Conservation (phyloP, 2,329 filamentous ascomycete species). For the Septoria linicola region DNA sequence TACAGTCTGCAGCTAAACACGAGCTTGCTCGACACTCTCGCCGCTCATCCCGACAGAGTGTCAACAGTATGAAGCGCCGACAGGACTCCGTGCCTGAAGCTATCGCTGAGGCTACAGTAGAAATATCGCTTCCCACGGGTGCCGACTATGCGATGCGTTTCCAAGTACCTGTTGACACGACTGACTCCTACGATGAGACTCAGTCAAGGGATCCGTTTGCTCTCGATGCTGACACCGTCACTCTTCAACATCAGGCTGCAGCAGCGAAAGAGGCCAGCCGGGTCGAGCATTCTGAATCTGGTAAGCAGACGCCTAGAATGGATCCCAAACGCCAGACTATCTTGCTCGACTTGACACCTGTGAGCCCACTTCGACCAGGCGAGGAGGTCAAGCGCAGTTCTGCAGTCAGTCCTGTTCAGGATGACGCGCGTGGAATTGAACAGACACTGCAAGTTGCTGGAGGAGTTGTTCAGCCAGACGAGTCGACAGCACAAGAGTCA, state of each 20-base stretch:
- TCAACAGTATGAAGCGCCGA: conserved; percentile 11
- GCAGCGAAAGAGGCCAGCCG: conserved; percentile 20
- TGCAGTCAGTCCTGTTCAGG: conserved; percentile 37
- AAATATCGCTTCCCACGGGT: conserved; percentile 29
- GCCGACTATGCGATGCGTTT: conserved; percentile 38
- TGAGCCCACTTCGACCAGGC: conserved; percentile 35
- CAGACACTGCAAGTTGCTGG: conserved; percentile 28
- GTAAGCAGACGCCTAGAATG: conserved; percentile 17
- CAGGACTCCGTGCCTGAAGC: conserved; percentile 26
- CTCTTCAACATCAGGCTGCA: conserved; percentile 33
- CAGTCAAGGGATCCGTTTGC: conserved; percentile 36
- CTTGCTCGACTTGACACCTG: conserved; percentile 25
- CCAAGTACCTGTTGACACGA: conserved; percentile 34
- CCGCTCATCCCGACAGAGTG: conserved; percentile 15
- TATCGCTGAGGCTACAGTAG: conserved; percentile 25
- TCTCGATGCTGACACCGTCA: conserved; percentile 38
- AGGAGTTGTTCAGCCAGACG: conserved; percentile 13
- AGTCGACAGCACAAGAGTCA: conserved; percentile 7
- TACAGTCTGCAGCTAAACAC: background rate
- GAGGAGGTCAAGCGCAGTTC: conserved; percentile 35
- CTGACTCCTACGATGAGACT: conserved; percentile 33
- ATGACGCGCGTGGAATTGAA: conserved; percentile 32
- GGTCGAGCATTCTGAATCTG: conserved; percentile 10
- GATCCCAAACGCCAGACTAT: conserved; percentile 14
- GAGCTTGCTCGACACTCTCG: conserved; percentile 11